Percentiles rank a stretch among this genome's conserved stretches.
These are phyloP conservation scores for Lepiota brunneoincarnata DNA, from an alignment of 768 basidiomycete species.

Conservation along the genomic window DNA sequence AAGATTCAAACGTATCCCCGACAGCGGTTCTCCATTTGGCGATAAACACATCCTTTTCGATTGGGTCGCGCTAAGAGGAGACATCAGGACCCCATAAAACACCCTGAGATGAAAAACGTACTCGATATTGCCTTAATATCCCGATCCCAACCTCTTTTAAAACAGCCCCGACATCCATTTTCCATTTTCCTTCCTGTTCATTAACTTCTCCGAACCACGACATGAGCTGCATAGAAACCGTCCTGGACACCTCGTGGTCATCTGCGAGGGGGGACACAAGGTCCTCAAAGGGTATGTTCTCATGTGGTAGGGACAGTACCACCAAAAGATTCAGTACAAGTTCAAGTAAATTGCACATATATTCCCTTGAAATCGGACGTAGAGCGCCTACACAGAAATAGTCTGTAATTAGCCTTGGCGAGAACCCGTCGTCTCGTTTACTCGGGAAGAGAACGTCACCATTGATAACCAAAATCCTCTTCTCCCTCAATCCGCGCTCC, in stretches of 20 bases:
- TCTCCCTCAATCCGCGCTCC: conserved; percentile 56
- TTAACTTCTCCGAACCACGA: conserved; percentile 75
- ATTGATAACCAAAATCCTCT: conserved; percentile 69
- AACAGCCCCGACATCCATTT: conserved; percentile 56
- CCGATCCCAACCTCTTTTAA: conserved; percentile 78
- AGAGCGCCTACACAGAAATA: conserved; percentile 52
- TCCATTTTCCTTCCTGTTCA: conserved; percentile 51
- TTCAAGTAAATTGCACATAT: conserved; percentile 70
- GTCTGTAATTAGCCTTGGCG: neutral
- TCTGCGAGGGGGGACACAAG: conserved; percentile 60
- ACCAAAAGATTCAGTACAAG: conserved; percentile 72
- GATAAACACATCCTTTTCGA: conserved; percentile 55
- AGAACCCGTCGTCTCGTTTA: neutral
- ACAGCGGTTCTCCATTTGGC: conserved; percentile 68
- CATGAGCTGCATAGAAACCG: conserved; percentile 69
- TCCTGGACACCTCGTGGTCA: conserved; percentile 67
- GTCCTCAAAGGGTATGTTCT: conserved; percentile 54
- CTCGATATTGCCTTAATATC: conserved; percentile 62
- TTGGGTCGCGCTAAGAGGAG: conserved; percentile 50
- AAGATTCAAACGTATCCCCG: conserved; percentile 71
- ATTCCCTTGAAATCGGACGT: conserved; percentile 65
- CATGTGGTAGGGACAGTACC: conserved; percentile 53
- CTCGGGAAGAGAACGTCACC: conserved; percentile 35
- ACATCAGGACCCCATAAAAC: neutral
- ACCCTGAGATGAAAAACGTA: conserved; percentile 20